A percentile compares a stretch with the other conserved stretches of the same genome.
phyloP scores from a whole-genome alignment of 2,329 filamentous ascomycete species.

The Meredithiella fracta region DNA sequence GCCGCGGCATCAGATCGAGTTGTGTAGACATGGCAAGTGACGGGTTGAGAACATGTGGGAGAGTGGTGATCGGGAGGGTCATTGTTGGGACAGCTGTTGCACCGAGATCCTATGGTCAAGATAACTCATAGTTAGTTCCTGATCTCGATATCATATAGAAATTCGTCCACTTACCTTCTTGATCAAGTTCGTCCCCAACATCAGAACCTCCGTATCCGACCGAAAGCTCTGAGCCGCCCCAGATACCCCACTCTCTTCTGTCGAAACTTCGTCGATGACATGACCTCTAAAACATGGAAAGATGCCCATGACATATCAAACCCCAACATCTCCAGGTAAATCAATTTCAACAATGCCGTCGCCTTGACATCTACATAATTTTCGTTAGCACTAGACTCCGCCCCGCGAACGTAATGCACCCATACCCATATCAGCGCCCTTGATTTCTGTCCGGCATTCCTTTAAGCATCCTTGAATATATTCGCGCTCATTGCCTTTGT shows the following conservation, averaged over 20 bases:
- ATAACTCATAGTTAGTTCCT: not conserved
- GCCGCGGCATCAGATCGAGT: constrained; percentile 66
- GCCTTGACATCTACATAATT: constrained; percentile 65
- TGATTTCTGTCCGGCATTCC: constrained; percentile 89
- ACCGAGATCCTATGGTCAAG: constrained; percentile 47
- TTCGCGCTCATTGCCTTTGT: constrained; percentile 87
- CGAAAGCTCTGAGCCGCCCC: constrained; percentile 93
- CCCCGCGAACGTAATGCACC: constrained; percentile 13
- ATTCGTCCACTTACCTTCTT: constrained; percentile 51
- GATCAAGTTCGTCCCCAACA: constrained; percentile 89
- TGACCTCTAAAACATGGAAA: constrained; percentile 96
- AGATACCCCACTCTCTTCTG: constrained; percentile 94
- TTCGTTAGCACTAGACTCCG: not conserved
- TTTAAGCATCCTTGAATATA: constrained; percentile 87
- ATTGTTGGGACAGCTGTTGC: constrained; percentile 59
- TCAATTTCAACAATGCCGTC: constrained; percentile 83
- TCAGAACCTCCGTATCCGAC: constrained; percentile 87
- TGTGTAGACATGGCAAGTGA: constrained; percentile 82
- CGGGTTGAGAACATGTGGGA: constrained; percentile 90
- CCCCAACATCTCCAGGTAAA: constrained; percentile 97
- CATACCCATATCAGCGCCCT: constrained; percentile 79
- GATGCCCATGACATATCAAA: constrained; percentile 99
- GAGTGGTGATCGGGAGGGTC: constrained; percentile 67
- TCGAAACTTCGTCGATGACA: constrained; percentile 87
- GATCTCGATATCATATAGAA: not conserved